These are phyloP conservation scores for Phytophthora sojae DNA, from an alignment of 352 stramenopile genomes.

Conservation along the genomic window DNA sequence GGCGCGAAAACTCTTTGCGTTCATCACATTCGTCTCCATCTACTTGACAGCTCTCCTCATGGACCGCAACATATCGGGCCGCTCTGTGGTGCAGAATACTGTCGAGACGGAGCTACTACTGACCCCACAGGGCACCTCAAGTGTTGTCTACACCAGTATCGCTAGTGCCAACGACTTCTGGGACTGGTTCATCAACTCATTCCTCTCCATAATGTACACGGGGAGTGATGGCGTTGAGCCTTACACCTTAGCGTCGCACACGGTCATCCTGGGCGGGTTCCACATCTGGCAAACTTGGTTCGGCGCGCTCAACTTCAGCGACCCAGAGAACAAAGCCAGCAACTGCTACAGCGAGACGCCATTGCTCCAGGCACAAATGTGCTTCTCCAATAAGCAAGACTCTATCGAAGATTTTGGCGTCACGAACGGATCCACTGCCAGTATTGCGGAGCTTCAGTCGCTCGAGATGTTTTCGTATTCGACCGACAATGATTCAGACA, in stretches of 20 bases:
- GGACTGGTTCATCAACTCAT: constrained; percentile 73
- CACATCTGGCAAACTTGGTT: constrained; percentile 68
- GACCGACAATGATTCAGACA: constrained; percentile 45
- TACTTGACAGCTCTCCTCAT: constrained; percentile 69
- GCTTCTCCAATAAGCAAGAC: constrained; percentile 45
- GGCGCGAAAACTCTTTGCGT: constrained; percentile 66
- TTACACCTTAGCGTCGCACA: constrained; percentile 74
- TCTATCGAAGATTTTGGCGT: constrained; percentile 47
- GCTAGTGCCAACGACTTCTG: constrained; percentile 52
- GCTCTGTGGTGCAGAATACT: constrained; percentile 66
- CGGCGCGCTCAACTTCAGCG: constrained; percentile 53
- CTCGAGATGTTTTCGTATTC: constrained; percentile 75
- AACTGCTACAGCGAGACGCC: constrained; percentile 57
- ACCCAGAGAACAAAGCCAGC: constrained; percentile 40
- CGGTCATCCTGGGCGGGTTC: constrained; percentile 70
- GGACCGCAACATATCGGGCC: constrained; percentile 75
- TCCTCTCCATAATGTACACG: constrained; percentile 58
- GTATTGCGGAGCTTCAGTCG: constrained; percentile 25
- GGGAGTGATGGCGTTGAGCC: constrained; percentile 41
- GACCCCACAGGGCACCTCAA: constrained; percentile 43
- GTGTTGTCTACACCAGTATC: constrained; percentile 52
- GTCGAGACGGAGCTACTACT: constrained; percentile 63
- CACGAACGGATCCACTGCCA: constrained; percentile 46
- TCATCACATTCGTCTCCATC: constrained; percentile 72
- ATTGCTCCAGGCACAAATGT: constrained; percentile 47